These are phyloP conservation scores for Cyclostephanos tholiformis DNA, from an alignment of 108 stramenopile species.

Conservation along the genomic window DNA sequence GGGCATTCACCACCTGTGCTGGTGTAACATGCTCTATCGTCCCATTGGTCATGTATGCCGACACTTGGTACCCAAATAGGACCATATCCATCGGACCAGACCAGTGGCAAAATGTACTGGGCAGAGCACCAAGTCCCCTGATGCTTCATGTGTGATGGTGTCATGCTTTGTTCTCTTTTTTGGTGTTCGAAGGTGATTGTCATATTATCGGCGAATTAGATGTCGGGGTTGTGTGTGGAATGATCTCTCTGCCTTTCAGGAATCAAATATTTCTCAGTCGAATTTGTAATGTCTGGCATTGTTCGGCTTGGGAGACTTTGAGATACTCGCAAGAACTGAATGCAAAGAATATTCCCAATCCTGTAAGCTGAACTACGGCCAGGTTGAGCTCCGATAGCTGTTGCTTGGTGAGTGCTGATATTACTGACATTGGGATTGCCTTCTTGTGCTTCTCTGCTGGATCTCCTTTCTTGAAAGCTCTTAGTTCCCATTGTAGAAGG, in stretches of 20 bases:
- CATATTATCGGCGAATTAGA: neutral
- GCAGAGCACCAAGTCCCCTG: neutral
- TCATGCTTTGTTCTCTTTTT: neutral
- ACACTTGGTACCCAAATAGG: neutral
- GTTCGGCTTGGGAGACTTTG: neutral
- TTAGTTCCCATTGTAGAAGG: slow-evolving; percentile 8
- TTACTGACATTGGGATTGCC: neutral
- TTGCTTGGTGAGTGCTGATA: neutral
- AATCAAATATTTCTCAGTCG: neutral
- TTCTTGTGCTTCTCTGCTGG: slow-evolving; percentile 5
- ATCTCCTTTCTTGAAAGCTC: slow-evolving; percentile 15
- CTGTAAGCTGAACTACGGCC: neutral
- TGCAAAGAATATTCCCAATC: neutral
- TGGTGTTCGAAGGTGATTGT: neutral
- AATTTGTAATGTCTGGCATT: neutral
- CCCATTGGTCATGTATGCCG: neutral
- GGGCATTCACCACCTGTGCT: neutral
- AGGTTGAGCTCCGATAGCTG: neutral
- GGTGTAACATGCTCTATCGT: neutral
- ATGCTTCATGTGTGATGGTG: neutral
- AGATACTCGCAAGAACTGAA: slow-evolving; percentile 13
- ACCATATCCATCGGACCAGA: neutral
- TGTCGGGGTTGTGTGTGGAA: neutral
- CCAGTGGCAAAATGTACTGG: neutral
- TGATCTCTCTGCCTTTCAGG: neutral